A percentile compares a stretch with the other conserved stretches of the same genome.
Conservation (phyloP, 768 basidiomycete species). For the Coprinopsis sp. region DNA sequence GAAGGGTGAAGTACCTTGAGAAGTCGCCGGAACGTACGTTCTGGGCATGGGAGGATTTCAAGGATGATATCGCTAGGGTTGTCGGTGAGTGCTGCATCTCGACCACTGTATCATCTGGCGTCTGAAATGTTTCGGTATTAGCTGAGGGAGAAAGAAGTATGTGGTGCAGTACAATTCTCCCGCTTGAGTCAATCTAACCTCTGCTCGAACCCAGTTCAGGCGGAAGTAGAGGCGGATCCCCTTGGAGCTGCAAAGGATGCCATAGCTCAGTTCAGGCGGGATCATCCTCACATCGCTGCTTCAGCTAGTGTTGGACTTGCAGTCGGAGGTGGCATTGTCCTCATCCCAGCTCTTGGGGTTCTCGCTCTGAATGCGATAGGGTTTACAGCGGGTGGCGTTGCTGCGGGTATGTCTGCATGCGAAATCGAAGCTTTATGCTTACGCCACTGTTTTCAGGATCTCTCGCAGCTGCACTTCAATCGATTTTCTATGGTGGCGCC, state of each 20-base stretch:
- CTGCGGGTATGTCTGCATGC: conserved; percentile 8
- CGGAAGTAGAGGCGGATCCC: neutral
- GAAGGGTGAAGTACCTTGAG: neutral
- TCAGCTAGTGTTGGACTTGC: conserved; percentile 22
- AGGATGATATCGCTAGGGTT: neutral
- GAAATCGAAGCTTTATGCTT: neutral
- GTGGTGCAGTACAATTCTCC: neutral
- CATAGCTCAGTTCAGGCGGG: neutral
- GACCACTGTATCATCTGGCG: neutral
- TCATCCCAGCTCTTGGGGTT: conserved; percentile 22
- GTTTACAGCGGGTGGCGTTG: conserved; percentile 11
- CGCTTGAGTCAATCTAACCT: neutral
- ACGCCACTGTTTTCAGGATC: conserved; percentile 2
- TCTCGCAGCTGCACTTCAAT: conserved; percentile 1
- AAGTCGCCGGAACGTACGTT: neutral
- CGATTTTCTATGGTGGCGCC: conserved; percentile 3
- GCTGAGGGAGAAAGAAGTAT: neutral
- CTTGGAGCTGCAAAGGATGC: conserved; percentile 2
- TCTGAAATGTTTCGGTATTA: neutral
- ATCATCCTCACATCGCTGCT: conserved; percentile 23
- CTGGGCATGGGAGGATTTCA: conserved; percentile 4
- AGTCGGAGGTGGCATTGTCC: conserved; percentile 23
- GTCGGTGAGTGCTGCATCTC: neutral
- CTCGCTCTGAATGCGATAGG: conserved; percentile 21
- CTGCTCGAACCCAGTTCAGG: neutral